A percentile compares a stretch with the other conserved stretches of the same genome.
Conservation (phyloP, 768 basidiomycete genomes). For the Mycena haematopus region DNA sequence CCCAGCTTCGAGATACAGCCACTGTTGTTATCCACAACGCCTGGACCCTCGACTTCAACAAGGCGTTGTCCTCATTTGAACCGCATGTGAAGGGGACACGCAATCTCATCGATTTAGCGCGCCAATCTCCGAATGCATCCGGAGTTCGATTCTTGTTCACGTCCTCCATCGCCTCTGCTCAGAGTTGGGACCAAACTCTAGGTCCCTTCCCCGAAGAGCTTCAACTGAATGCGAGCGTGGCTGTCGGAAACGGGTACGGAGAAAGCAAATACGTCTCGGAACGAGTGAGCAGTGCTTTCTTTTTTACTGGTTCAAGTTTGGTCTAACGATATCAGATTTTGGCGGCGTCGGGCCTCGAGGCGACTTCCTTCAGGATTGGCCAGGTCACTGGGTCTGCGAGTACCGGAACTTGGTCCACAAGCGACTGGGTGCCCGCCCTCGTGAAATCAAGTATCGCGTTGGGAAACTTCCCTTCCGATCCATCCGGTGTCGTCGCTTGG, state of each 20-base stretch:
- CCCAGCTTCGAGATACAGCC: conserved; percentile 34
- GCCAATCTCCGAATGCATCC: conserved; percentile 21
- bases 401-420: conserved; percentile 39
- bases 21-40: conserved; percentile 47
- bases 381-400: conserved; percentile 30
- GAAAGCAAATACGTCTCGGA: conserved; percentile 45
- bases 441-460: conserved; percentile 33
- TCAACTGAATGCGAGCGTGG: conserved; percentile 35
- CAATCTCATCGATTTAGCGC: conserved; percentile 48
- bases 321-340: conserved; percentile 36
- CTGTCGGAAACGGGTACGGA: conserved; percentile 39
- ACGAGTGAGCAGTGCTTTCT: conserved; percentile 32
- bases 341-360: conserved; percentile 38
- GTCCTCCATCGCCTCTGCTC: conserved; percentile 41
- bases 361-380: conserved; percentile 38
- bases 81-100: conserved; percentile 48
- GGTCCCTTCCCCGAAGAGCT: conserved; percentile 45
- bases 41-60: conserved; percentile 58
- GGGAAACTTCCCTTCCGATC: conserved; percentile 21
- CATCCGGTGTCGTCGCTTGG: conserved; percentile 40
- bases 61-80: conserved; percentile 51
- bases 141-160: conserved; percentile 43
- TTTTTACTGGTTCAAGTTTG: conserved; percentile 26
- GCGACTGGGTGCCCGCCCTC: conserved; percentile 41
- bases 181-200: conserved; percentile 33